phyloP scores from a whole-genome alignment of 331 rosid species.

The Saraca asoca region DNA sequence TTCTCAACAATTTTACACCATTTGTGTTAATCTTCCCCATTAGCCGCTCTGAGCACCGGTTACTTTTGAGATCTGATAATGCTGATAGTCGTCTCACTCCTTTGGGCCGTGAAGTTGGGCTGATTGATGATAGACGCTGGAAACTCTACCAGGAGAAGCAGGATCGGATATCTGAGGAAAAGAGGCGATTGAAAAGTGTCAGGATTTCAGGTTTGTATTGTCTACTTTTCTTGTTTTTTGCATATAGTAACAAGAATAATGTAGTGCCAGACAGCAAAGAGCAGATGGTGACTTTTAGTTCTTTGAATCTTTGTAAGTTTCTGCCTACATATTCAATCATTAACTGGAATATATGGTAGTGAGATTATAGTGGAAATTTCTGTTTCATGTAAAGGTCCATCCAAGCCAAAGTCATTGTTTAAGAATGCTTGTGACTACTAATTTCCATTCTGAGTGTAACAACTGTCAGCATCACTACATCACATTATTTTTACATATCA shows the following conservation, averaged over 20 bases:
- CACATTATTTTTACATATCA: background rate
- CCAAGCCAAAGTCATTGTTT: background rate
- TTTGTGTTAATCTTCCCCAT: conserved; percentile 17
- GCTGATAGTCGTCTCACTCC: conserved; percentile 98
- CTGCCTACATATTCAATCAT: background rate
- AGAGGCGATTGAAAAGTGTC: conserved; percentile 79
- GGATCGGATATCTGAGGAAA: conserved; percentile 76
- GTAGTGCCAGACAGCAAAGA: background rate
- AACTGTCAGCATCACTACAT: background rate
- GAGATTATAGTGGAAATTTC: background rate
- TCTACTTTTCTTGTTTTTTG: conserved; percentile 7
- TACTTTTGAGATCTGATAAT: conserved; percentile 91
- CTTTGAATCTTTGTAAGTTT: too few relatives aligned
- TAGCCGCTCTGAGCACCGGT: conserved; percentile 98
- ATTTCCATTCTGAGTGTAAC: background rate
- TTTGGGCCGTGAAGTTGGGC: conserved; percentile 86
- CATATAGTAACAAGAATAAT: background rate
- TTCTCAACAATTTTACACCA: conserved; percentile 9
- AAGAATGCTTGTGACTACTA: conserved; percentile 4
- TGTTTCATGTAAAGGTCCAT: conserved; percentile 5
- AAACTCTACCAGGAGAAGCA: conserved; percentile 87
- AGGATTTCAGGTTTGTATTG: conserved; percentile 73
- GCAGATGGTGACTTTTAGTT: too few relatives aligned
- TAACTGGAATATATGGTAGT: background rate
- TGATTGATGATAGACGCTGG: conserved; percentile 95